Evolutionary conservation across 371 early-diverging fungal species (phyloP).

Genomic region (Mortierella sp.): DNA sequence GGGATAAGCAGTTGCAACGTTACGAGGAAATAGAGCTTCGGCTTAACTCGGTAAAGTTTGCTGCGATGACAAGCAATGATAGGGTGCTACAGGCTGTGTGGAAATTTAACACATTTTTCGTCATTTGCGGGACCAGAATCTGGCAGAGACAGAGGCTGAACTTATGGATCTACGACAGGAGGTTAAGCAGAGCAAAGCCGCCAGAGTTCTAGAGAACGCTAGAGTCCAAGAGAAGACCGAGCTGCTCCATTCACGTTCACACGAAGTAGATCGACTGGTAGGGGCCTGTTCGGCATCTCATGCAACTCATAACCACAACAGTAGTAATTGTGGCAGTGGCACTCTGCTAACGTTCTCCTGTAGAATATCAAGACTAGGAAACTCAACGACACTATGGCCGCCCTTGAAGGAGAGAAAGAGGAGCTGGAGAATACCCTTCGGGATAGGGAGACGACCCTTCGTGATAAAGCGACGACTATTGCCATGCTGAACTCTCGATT

Average conservation of each 20-base stretch:
- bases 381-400: conserved; percentile 22
- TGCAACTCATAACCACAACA: neutral
- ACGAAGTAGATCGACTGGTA: conserved; percentile 50
- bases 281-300: neutral
- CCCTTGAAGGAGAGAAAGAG: conserved; percentile 43
- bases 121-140: conserved; percentile 15
- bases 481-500: conserved; percentile 44
- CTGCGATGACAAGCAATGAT: no score
- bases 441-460: conserved; percentile 33
- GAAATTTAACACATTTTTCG: neutral
- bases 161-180: conserved; percentile 30
- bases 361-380: conserved; percentile 40
- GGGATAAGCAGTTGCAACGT: conserved; percentile 26
- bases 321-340: no score
- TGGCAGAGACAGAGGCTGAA: conserved; percentile 35
- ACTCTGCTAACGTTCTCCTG: neutral
- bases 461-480: conserved; percentile 37
- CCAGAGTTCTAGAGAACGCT: no score
- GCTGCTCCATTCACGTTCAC: conserved; percentile 26
- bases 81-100: no score
- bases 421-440: conserved; percentile 38
- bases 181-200: conserved; percentile 36
- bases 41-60: conserved; percentile 25
- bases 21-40: conserved; percentile 40
- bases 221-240: conserved; percentile 46